Base-by-base conservation (phyloP, 345 rosid species). In the Citrus sp. region DNA sequence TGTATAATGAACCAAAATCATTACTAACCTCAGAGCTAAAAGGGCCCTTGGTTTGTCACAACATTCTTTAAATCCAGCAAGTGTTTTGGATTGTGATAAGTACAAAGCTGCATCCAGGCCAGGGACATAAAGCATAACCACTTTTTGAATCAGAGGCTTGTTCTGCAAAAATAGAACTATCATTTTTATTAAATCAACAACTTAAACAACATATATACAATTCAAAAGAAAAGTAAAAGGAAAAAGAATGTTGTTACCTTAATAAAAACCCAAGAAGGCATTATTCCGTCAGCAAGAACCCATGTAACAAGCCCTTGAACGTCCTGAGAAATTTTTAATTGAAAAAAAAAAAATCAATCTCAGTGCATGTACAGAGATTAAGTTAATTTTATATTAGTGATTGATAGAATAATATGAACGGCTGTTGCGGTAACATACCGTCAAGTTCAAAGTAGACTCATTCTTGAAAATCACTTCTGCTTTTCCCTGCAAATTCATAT, bases 251-350 rank as follows among this genome's bases (percentile, higher is more conserved):
- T 46, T 27, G 54, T 79, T 84, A 91, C 99, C 93, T 94, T 96
- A 27, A 94, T 87, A 83, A 93, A 87, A 7, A 90, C 90, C 99
- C 99, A 95, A 5, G 96, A 83, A 28, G 99, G 99, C 97, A 92
- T 94, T 80, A 72, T 87, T 25, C 98, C 99, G 74, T 96, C 95
- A 27, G 88, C 93, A 80, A 96, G 93, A 77, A 96, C 99, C 98
- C 98, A 96, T n/a, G 97, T 91, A 51, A 96, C 94, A 85, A 96
- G 97, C 67, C 97, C 98, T 78, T 92, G 97, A 82, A 96, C 88
- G 70, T 96, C 99, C 99, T 94, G 81, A 68, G 63, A 82, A 54
- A 46, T 46, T 46, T 46, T 46, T 46, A 46, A 46, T 46, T 42
- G 12, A 10, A 12, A 13, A 34, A 75, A 75, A 49, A 79, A 42